Conservation (phyloP, 2,329 filamentous ascomycete species). For the Chaetomiaceae sp. region DNA sequence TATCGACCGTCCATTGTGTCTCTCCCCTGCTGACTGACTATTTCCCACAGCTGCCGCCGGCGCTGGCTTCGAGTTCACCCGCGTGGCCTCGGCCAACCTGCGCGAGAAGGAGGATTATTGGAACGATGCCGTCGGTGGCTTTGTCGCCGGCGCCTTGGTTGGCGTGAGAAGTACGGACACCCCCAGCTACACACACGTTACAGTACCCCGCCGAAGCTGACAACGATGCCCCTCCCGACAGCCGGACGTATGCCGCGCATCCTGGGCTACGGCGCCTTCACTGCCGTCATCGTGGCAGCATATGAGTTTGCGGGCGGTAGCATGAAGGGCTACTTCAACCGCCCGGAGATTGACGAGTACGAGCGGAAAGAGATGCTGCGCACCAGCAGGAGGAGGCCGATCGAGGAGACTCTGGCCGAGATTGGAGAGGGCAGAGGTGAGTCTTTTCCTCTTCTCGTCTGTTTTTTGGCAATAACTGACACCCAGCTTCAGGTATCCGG, state of each 20-base stretch:
- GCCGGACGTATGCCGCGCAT: conserved; percentile 64
- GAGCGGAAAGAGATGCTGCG: conserved; percentile 70
- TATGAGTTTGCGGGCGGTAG: conserved; percentile 67
- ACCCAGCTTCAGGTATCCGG: conserved; percentile 60
- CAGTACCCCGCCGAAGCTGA: conserved; percentile 13
- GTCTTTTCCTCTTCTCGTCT: conserved; percentile 21
- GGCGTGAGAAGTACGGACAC: conserved; percentile 63
- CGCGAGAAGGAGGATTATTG: conserved; percentile 76
- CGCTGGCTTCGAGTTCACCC: conserved; percentile 72
- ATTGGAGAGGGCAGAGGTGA: conserved; percentile 84
- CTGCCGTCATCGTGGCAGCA: conserved; percentile 54
- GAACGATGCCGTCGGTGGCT: conserved; percentile 71
- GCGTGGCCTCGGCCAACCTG: conserved; percentile 73
- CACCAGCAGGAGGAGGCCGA: conserved; percentile 67
- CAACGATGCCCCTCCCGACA: conserved; percentile 28
- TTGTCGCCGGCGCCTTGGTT: conserved; percentile 66
- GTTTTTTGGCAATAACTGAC: conserved; percentile 3
- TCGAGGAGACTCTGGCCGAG: conserved; percentile 74
- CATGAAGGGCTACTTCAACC: conserved; percentile 40
- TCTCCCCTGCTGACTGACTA: background rate
- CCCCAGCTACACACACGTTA: no score
- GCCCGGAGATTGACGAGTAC: conserved; percentile 62
- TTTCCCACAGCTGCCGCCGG: conserved; percentile 59
- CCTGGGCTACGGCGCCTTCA: conserved; percentile 57
- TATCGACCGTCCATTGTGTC: no score